A percentile compares a stretch with the other conserved stretches of the same genome.
Evolutionary conservation across 345 rosid genomes (phyloP).

Genomic region (Toxicodendron radicans): DNA sequence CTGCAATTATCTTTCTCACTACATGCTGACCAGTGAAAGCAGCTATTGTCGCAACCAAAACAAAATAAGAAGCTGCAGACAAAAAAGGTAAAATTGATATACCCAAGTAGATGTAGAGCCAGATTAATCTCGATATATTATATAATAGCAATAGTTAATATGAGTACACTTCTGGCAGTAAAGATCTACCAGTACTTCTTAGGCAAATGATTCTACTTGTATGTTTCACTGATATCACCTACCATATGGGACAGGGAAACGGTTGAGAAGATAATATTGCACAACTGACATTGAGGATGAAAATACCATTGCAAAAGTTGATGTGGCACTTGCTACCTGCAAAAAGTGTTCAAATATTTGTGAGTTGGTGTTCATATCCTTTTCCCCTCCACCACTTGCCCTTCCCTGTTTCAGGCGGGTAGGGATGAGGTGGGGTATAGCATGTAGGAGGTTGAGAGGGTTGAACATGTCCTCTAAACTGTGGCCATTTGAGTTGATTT

Average conservation of each 20-base stretch:
- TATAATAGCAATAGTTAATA: background rate
- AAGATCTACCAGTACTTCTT: background rate
- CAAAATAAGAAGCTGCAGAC: conserved; percentile 58
- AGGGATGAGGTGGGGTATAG: no score
- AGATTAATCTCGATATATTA: background rate
- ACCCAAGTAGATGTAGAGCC: background rate
- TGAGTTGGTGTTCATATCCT: background rate
- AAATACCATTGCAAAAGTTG: conserved; percentile 66
- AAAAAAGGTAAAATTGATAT: background rate
- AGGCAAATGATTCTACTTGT: background rate
- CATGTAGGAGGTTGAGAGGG: background rate
- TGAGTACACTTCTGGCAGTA: background rate
- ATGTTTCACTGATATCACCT: conserved; percentile 5
- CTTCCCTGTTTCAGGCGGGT: background rate
- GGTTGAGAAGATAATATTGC: conserved; percentile 58
- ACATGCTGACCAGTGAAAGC: conserved; percentile 66
- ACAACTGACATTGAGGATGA: conserved; percentile 78
- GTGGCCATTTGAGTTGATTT: background rate
- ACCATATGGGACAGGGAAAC: conserved; percentile 73
- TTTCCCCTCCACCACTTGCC: background rate
- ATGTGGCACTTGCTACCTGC: conserved; percentile 82
- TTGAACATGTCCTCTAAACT: background rate
- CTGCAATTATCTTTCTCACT: conserved; percentile 53
- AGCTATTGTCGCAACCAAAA: conserved; percentile 52
- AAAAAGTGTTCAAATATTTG: background rate